Conservation (phyloP, 2,329 filamentous ascomycete species). For the Diaporthe australafricana region DNA sequence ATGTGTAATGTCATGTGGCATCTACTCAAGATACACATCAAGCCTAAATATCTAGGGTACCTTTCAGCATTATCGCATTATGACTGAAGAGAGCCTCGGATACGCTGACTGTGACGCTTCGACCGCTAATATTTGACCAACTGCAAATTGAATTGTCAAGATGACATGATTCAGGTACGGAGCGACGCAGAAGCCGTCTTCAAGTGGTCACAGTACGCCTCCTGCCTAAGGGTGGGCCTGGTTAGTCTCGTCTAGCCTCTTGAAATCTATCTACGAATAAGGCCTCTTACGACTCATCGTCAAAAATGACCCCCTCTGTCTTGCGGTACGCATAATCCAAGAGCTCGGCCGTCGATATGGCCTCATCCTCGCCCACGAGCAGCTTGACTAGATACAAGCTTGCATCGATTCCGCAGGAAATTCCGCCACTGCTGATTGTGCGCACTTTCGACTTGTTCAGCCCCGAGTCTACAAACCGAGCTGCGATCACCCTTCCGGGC, state of each 20-base stretch:
- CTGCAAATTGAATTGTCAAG: no score
- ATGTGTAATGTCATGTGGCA: no score
- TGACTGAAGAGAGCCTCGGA: no score
- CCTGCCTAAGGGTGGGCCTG: neutral
- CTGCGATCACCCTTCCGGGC: neutral
- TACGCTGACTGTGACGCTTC: no score
- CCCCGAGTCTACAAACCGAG: slow-evolving; percentile 3
- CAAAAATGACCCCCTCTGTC: slow-evolving; percentile 19
- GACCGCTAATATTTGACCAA: no score
- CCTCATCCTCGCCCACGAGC: slow-evolving; percentile 17
- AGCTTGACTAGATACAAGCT: slow-evolving; percentile 30
- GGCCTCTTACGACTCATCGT: neutral
- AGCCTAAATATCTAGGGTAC: no score
- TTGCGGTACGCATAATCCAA: slow-evolving; percentile 34
- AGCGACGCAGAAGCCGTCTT: no score
- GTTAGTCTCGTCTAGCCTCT: neutral
- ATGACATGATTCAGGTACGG: no score
- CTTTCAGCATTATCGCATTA: no score
- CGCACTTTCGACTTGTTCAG: neutral
- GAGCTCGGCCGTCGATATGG: slow-evolving; percentile 7
- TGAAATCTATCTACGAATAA: neutral
- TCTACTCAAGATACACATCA: no score
- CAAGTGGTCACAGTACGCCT: no score
- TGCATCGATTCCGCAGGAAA: slow-evolving; percentile 5
- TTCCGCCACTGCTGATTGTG: neutral